phyloP scores from a whole-genome alignment of 2,329 filamentous ascomycete species.

The Rutstroemia sp. region DNA sequence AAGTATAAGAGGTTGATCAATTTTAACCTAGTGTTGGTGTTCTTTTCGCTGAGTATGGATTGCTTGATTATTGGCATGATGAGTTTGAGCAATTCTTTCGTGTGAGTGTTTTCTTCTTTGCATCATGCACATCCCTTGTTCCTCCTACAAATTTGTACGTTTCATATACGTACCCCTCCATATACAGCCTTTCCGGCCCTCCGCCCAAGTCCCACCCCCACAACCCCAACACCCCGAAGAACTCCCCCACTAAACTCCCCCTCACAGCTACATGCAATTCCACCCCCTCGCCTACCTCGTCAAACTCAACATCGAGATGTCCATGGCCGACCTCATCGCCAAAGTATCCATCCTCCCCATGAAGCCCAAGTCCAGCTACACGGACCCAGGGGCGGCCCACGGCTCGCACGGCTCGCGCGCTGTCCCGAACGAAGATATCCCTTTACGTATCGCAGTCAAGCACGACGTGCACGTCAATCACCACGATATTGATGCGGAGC shows the following conservation, averaged over 20 bases:
- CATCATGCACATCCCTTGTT: not conserved
- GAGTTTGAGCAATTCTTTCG: constrained; percentile 30
- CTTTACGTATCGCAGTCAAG: not conserved
- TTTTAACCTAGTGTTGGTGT: constrained; percentile 35
- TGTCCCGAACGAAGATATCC: not conserved
- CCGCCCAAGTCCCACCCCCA: not conserved
- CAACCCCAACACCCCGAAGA: too few species aligned
- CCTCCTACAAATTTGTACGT: too few species aligned
- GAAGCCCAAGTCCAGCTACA: not conserved
- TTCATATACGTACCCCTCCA: too few species aligned
- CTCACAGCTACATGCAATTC: constrained; percentile 31
- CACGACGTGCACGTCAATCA: not conserved
- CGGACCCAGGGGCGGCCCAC: too few species aligned
- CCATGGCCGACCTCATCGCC: constrained; percentile 36
- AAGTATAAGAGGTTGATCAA: constrained; percentile 35
- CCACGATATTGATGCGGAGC: not conserved
- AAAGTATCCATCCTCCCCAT: constrained; percentile 12
- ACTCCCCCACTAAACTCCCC: not conserved
- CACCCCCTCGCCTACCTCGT: constrained; percentile 37
- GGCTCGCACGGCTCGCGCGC: too few species aligned
- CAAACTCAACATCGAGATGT: constrained; percentile 39
- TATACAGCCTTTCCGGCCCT: not conserved
- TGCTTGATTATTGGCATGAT: constrained; percentile 34
- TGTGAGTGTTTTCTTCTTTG: constrained; percentile 21
- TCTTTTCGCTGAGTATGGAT: constrained; percentile 36